Percentiles rank a stretch among this genome's conserved stretches.
These are phyloP conservation scores for Fraxinus platypoda DNA, from an alignment of 305 asterid genomes.

Conservation along the genomic window DNA sequence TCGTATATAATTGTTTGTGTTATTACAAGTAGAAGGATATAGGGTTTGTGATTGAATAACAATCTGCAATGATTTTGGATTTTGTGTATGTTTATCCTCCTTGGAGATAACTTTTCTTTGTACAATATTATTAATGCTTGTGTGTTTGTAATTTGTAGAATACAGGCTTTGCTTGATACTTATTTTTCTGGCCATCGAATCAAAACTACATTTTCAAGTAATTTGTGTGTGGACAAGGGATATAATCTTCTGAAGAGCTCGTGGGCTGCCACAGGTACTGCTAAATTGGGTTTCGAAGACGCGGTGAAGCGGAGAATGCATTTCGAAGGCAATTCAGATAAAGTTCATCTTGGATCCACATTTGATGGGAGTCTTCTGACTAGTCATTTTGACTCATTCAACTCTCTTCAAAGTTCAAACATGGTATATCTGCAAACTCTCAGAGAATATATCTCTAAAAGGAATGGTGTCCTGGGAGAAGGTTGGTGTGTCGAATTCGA, in stretches of 20 bases:
- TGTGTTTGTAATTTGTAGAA: constrained; percentile 46
- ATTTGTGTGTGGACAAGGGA: constrained; percentile 34
- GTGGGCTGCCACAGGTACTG: constrained; percentile 17
- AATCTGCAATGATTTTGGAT: neutral
- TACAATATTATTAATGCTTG: constrained; percentile 16
- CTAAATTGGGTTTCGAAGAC: neutral
- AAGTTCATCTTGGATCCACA: constrained; percentile 31
- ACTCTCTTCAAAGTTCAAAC: constrained; percentile 36
- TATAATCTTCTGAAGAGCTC: constrained; percentile 38
- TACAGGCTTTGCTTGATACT: constrained; percentile 40
- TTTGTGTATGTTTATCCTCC: constrained; percentile 13
- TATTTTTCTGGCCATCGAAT: constrained; percentile 39
- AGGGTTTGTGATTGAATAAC: neutral
- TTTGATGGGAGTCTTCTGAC: constrained; percentile 34
- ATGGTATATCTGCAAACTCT: constrained; percentile 66
- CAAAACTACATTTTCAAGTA: constrained; percentile 33
- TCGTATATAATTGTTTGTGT: neutral
- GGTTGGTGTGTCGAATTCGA: constrained; percentile 89
- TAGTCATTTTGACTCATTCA: constrained; percentile 35
- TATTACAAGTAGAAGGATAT: neutral
- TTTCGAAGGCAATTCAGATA: constrained; percentile 21
- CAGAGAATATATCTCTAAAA: constrained; percentile 63
- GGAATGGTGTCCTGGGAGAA: constrained; percentile 62
- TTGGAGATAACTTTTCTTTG: neutral
- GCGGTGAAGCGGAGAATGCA: constrained; percentile 23